Conservation (phyloP, 31 red algal genomes). For the Asparagopsis taxiformis region DNA sequence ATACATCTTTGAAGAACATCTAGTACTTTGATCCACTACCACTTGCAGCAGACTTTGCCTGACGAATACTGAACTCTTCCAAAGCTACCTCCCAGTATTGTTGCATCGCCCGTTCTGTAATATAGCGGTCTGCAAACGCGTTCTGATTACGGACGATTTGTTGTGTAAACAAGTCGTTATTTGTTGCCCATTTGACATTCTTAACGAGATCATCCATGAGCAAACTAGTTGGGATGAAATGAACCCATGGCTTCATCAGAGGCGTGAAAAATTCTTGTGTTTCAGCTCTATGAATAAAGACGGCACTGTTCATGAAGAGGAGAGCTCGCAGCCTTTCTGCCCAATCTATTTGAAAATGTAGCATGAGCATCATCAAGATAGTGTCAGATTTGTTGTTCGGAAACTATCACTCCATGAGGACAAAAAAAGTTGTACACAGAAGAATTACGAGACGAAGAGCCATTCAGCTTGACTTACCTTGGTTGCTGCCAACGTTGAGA, state of each 20-base stretch:
- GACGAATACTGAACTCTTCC: slow-evolving; percentile 23
- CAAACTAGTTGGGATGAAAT: slow-evolving; percentile 53
- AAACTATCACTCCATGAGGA: no score
- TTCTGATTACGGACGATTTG: slow-evolving; percentile 44
- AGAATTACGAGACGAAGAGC: not conserved
- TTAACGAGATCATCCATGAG: slow-evolving; percentile 52
- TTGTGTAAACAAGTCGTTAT: slow-evolving; percentile 28
- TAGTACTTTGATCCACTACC: no score
- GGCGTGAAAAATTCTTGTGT: slow-evolving; percentile 75
- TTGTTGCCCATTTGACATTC: slow-evolving; percentile 43
- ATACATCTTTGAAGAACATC: no score
- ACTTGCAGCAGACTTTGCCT: slow-evolving; percentile 29
- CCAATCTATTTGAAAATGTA: slow-evolving; percentile 73
- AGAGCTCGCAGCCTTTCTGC: slow-evolving; percentile 65
- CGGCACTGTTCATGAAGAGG: slow-evolving; percentile 54
- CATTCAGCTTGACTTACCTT: slow-evolving; percentile 27
- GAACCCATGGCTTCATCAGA: slow-evolving; percentile 59
- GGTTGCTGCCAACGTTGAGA: slow-evolving; percentile 70
- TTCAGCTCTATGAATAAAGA: slow-evolving; percentile 55
- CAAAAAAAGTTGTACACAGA: not conserved
- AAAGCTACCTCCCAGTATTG: slow-evolving; percentile 59
- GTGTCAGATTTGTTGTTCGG: no score
- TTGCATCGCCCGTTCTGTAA: slow-evolving; percentile 63
- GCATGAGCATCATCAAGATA: no score
- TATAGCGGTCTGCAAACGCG: slow-evolving; percentile 48